These are phyloP conservation scores for Przewalskia tangutica DNA, from an alignment of 257 asterid genomes.

Conservation along the genomic window DNA sequence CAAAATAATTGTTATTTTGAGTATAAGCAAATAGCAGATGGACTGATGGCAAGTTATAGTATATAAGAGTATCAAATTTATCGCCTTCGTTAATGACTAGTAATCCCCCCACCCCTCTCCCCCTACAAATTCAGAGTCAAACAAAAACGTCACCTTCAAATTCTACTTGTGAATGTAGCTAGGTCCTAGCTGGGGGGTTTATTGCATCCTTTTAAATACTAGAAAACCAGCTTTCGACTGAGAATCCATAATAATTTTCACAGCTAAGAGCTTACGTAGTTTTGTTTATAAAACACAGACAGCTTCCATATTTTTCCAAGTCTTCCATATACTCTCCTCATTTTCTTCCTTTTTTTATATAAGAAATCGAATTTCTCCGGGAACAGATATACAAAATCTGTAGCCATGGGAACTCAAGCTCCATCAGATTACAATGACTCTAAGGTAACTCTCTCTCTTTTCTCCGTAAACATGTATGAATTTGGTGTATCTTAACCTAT, in stretches of 20 bases:
- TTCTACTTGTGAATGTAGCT: background rate
- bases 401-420: conserved; percentile 29
- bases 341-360: background rate
- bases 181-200: too few relatives aligned
- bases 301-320: background rate
- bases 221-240: background rate
- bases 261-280: background rate
- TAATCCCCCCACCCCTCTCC: background rate
- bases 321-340: background rate
- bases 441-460: conserved; percentile 12
- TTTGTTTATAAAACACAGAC: background rate
- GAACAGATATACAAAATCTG: background rate
- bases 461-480: background rate
- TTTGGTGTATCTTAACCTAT: background rate
- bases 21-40: background rate
- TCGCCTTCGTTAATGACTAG: background rate
- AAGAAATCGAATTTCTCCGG: background rate
- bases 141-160: conserved; percentile 18
- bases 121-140: conserved; percentile 15
- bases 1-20: background rate
- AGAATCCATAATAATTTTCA: background rate
- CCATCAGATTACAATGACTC: conserved; percentile 16
- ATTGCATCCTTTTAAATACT: background rate
- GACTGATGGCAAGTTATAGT: background rate
- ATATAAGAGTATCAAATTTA: background rate